A percentile compares a stretch with the other conserved stretches of the same genome.
Evolutionary conservation across 2,329 filamentous ascomycete genomes (phyloP).

Genomic region (Penicillium sp.): DNA sequence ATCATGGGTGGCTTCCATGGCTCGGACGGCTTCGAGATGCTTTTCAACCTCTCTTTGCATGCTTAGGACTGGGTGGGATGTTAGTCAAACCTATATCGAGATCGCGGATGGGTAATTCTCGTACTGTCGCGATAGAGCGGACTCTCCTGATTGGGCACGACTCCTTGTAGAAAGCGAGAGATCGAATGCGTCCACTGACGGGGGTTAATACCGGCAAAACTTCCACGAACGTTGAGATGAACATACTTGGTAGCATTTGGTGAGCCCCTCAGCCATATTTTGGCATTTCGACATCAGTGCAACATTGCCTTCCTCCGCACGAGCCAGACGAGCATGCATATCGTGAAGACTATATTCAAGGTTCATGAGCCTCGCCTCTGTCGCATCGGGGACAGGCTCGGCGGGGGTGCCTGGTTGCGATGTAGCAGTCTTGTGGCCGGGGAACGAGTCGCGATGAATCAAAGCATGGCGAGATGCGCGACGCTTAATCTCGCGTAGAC

Average conservation of each 20-base stretch:
- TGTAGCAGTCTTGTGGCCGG: conserved; percentile 69
- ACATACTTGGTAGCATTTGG: conserved; percentile 67
- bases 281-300: conserved; percentile 80
- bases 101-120: conserved; percentile 30
- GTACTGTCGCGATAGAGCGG: conserved; percentile 79
- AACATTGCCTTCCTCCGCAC: conserved; percentile 80
- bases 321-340: conserved; percentile 70
- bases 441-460: conserved; percentile 89
- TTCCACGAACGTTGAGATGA: conserved; percentile 3
- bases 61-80: conserved; percentile 44
- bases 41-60: conserved; percentile 66
- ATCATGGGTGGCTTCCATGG: conserved; percentile 65
- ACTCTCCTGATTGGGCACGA: conserved; percentile 75
- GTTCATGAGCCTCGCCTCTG: conserved; percentile 71
- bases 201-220: conserved; percentile 8
- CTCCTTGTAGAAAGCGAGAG: conserved; percentile 69
- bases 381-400: conserved; percentile 76
- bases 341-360: conserved; percentile 85
- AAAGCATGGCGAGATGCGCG: conserved; percentile 89
- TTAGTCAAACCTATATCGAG: conserved; percentile 17
- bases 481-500: conserved; percentile 91
- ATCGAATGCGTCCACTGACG: conserved; percentile 79
- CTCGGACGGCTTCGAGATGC: conserved; percentile 60
- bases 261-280: conserved; percentile 76
- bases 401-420: conserved; percentile 84